A percentile compares a stretch with the other conserved stretches of the same genome.
Evolutionary conservation across 768 basidiomycete genomes (phyloP).

Genomic region (Favolaschia claudopus): DNA sequence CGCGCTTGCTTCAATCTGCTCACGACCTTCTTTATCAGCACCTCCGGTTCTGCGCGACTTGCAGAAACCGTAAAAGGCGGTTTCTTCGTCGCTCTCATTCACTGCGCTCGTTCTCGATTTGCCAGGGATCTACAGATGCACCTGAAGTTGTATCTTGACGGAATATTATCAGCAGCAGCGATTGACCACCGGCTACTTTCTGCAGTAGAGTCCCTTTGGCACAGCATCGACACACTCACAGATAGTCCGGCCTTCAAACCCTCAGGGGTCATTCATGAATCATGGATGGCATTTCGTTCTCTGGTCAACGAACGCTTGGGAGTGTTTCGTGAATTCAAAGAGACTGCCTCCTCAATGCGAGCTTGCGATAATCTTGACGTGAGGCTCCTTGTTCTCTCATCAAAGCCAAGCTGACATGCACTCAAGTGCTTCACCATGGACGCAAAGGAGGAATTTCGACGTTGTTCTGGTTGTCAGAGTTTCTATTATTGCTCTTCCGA

Average conservation of each 20-base stretch:
- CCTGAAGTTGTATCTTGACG: too few species aligned
- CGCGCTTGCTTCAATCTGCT: neutral
- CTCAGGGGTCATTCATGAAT: neutral
- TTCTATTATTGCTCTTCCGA: neutral
- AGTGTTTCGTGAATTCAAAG: neutral
- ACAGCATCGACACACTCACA: too few species aligned
- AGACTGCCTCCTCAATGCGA: neutral
- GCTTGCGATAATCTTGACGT: neutral
- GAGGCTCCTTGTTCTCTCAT: neutral
- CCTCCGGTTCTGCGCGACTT: too few species aligned
- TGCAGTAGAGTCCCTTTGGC: too few species aligned
- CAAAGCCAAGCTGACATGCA: neutral
- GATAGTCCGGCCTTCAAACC: too few species aligned
- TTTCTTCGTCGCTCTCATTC: too few species aligned
- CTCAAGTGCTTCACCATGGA: neutral
- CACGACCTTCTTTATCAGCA: neutral
- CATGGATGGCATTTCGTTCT: neutral
- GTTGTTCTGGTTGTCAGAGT: neutral
- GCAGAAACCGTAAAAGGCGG: too few species aligned
- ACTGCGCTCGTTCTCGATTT: too few species aligned
- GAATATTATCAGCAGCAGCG: too few species aligned
- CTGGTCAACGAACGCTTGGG: neutral
- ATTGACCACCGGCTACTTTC: too few species aligned
- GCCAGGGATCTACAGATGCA: too few species aligned
- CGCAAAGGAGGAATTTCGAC: neutral